Conservation (phyloP, 768 basidiomycete genomes). For the Tulasnella sp. region DNA sequence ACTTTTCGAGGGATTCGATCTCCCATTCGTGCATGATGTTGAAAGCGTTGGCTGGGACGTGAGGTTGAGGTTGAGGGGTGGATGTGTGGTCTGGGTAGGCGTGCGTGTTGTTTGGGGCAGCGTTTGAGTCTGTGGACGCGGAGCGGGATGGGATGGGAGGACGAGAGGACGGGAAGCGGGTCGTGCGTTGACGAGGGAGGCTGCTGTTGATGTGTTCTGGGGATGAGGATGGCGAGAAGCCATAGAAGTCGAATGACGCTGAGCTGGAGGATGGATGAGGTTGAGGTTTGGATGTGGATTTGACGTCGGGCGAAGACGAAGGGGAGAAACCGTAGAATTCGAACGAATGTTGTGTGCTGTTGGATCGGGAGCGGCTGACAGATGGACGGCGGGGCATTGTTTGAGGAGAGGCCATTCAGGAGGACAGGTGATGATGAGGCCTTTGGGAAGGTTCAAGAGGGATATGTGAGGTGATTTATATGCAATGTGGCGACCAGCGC, state of each 20-base stretch:
- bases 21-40: conserved; percentile 15
- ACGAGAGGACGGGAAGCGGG: not conserved
- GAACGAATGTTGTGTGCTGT: no score
- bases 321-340: no score
- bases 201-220: no score
- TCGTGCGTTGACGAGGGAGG: not conserved
- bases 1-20: conserved; percentile 11
- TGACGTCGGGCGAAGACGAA: not conserved
- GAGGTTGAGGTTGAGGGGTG: not conserved
- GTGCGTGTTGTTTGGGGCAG: not conserved
- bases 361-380: no score
- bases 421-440: no score
- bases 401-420: no score
- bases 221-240: no score
- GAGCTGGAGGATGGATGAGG: not conserved
- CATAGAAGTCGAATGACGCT: not conserved
- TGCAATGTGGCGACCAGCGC: no score
- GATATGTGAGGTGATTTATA: no score
- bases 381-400: no score
- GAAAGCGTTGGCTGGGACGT: not conserved
- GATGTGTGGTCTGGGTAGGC: not conserved
- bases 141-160: not conserved
- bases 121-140: not conserved
- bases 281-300: not conserved
- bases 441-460: no score